Base-by-base conservation (phyloP, 148 eudicot species). In the Cornus suecica region DNA sequence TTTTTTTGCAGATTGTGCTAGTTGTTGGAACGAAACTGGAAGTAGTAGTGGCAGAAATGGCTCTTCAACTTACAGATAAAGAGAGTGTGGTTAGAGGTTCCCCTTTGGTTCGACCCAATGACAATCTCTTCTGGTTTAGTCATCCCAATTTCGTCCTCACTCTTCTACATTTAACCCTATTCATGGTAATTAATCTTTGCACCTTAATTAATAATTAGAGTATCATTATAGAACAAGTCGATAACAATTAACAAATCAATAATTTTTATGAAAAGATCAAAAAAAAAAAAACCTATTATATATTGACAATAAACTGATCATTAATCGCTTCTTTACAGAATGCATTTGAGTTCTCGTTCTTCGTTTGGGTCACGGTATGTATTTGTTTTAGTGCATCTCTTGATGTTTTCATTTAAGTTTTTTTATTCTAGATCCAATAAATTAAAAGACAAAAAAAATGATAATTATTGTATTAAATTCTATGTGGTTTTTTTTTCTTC, bases 341-440 rank as follows among this genome's bases (percentile, higher is more conserved):
- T n/a, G 82, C 88, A 45, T 86, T 86, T 76, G 88, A 86, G 73
- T 60, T 86, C 32, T 70, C 86, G 1, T 86, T 86, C 80, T 78
- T 86, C 74, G 3, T 80, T 13, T 86, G 84, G 82, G 84, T 80
- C 69, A 83, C 84, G 82, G 86, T 86, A 83, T 2, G 32, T 34
- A 65, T 66, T 51, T 6, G 9, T 6, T 6, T 37, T 31, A 34
- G 9, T 34, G 1, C 2, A 45, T 13, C 56, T 67, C 9, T 61
- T 28, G 25, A 11, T 0, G 0, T 13, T 5, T 20, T 58, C 62
- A 18, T 58, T 48, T n/a, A 1, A 58, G 22, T n/a, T n/a, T n/a
- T n/a, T n/a, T n/a, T n/a, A n/a, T n/a, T n/a, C n/a, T n/a, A n/a
- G n/a, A n/a, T n/a, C n/a, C n/a, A n/a, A n/a, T n/a, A n/a, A n/a